Base-by-base conservation (phyloP, 192 early-diverging fungal species). In the Coemansia sp. region DNA sequence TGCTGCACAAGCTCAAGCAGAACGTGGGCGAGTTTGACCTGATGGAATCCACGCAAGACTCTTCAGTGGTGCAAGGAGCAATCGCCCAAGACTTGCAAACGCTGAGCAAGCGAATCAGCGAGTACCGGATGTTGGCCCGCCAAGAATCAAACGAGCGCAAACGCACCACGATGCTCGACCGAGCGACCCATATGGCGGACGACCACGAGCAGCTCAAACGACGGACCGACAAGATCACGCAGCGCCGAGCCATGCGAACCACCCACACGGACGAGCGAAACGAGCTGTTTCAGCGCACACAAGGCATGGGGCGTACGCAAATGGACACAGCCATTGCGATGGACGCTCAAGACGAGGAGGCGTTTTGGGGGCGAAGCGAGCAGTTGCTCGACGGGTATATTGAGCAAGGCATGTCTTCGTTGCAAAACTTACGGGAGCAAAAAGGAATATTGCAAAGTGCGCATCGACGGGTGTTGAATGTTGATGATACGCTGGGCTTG, bases 1-100 rank as follows among this genome's bases (percentile, higher is more conserved):
- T 74, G 62, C 65, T 80, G 72, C 77, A 80, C 69, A 67, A 67
- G 58, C 53, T 80, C 38, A 80, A 80, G 65, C 68, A 80, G 62
- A 68, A 63, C 45, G 72, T 80, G 38, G 71, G 69, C 59, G 72
- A 67, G 35, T 80, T 80, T 65, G 77, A 80, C 47, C 66, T 80
- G 39, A 27, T 43, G 52, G 41, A 23, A 10, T 63, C 37, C 19
- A 53, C 22, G 5, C 54, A 54, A 38, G 63, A 66, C 48, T 57
- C 50, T 10, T 15, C 49, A 22, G 67, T 70, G 2, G 35, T 65
- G 6, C 53, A 80, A 37, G 77, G 57, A 6, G 77, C 68, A 1
- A 65, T 80, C 15, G 68, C 58, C 4, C 72, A 71, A 51, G 69
- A 71, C 61, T 56, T 80, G 19, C 68, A 80, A 58, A 74, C 77